Base-by-base conservation (phyloP, 2,329 filamentous ascomycete species). In the Fusarium illudens region DNA sequence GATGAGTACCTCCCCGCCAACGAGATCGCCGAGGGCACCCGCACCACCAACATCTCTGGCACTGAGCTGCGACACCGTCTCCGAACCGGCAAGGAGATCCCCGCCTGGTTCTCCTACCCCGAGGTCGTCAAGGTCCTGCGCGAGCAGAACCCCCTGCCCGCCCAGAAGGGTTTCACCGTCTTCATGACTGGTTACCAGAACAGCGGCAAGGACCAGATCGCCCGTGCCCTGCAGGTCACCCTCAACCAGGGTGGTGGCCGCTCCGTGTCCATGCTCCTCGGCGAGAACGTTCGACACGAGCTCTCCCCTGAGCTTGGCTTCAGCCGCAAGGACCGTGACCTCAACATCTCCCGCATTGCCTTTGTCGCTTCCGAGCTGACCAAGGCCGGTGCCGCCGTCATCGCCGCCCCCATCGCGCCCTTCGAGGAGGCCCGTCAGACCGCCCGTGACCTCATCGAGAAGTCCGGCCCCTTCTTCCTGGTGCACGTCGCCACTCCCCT, bases 81-180 rank as follows among this genome's bases (percentile, higher is more conserved):
- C 69, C 90, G 92, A 76, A 96, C 92, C 64, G 96, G 96, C 73
- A 92, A 92, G 75, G 93, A 97, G 74, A 99, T 99, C 75, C 96
- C 96, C 73, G 94, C 96, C 82, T 99, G 96, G 96, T 99, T 99
- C 88, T 98, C 96, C 30, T 99, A 99, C 86, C 95, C 96, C 67
- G 96, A 99, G 84, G 96, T 99, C 73, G 96, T 99, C 82, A 90
- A 90, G 81, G 96, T 98, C 51, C 91, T 99, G 66, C 91, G 96
- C 76, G 94, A 99, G 84, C 97, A 95, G 73, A 96, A 98, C 85
- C 96, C 95, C 51, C 89, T 96, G 53, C 92, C 96, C 72, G 90
- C 89, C 75, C 88, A 91, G 77, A 96, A 99, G 85, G 96, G 96
- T 69, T 99, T 99, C 88, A 98, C 96, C 68, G 88, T 99, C 81